Base-by-base conservation (phyloP, 2,329 filamentous ascomycete genomes). In the Fusarium euwallaceae region DNA sequence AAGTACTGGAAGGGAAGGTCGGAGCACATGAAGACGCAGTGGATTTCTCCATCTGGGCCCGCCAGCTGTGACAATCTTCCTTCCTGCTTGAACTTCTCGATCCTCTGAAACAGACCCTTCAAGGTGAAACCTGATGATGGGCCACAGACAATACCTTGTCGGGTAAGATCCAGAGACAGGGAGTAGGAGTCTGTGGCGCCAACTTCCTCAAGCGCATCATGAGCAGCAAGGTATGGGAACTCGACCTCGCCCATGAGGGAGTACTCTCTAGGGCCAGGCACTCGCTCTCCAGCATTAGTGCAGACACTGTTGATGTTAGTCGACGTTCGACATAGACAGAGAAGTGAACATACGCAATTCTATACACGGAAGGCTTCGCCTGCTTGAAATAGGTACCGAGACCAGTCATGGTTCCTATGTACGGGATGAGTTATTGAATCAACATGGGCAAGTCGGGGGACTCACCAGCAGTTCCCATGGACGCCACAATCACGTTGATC, bases 1-100 rank as follows among this genome's bases (percentile, higher is more conserved):
- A 91, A 83, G 73, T 91, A 91, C 77, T 91, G 89, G 74, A 91
- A 91, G 0, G 90, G 90, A 22, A 92, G 79, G 71, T 92, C 90
- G 69, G 89, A 90, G 79, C 89, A 92, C 36, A 91, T 82, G 78
- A 92, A 92, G 4, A 90, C 88, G 55, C 87, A 89, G 62, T 87
- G 82, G 11, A 87, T 83, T 83, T 86, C 81, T 4, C 87, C 86
- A 55, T 86, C 82, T 2, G 82, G 79, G 3, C 85, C 86, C 5
- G 85, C 82, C 11, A 90, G 78, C n/a, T 85, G 80, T 2, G 80
- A 67, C 6, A 90, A 78, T 0, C 81, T 86, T 2, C 84, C 86
- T 0, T 83, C 83, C 1, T 80, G 78, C 76, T 89, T 90, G 20
- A 81, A 79, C 71, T 86, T 87, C 64, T 84, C 82, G 3, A 91